These are phyloP conservation scores for Golovinomyces cichoracearum DNA, from an alignment of 2,329 filamentous ascomycete genomes.

Conservation along the genomic window DNA sequence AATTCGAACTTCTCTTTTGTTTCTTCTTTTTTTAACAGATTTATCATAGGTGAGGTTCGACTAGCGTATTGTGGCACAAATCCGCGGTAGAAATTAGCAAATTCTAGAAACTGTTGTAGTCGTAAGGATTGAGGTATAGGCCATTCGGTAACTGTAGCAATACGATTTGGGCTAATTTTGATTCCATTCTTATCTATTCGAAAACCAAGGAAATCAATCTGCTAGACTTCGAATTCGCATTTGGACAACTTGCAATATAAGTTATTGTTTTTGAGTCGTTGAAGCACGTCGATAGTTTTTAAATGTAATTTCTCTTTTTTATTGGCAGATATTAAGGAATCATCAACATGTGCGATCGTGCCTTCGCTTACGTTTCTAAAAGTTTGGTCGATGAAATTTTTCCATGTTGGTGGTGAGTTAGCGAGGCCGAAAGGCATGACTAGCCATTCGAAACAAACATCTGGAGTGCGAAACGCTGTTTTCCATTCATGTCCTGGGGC, in stretches of 20 bases:
- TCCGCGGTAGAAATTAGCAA: not conserved
- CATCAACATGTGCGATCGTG: not conserved
- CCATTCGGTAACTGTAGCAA: not conserved
- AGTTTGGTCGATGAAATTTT: not conserved
- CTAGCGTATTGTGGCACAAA: not conserved
- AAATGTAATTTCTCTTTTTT: not conserved
- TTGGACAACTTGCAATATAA: conserved; percentile 1
- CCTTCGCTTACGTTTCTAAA: not conserved
- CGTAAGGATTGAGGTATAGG: not conserved
- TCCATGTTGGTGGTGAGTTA: not conserved
- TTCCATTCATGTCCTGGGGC: not conserved
- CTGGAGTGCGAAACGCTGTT: not conserved
- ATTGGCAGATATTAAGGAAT: not conserved
- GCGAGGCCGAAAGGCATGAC: not conserved
- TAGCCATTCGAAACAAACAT: not conserved
- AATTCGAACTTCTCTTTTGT: not conserved
- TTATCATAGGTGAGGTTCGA: not conserved
- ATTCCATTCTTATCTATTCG: not conserved
- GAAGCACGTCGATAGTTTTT: not conserved
- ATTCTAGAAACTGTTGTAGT: not conserved
- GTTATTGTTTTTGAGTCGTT: not conserved
- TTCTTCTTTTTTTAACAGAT: not conserved
- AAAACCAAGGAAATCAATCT: not conserved
- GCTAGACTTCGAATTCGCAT: not conserved
- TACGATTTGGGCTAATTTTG: not conserved